A percentile compares a stretch with the other conserved stretches of the same genome.
Evolutionary conservation across 768 basidiomycete species (phyloP).

Genomic region (Hericium coralloides): DNA sequence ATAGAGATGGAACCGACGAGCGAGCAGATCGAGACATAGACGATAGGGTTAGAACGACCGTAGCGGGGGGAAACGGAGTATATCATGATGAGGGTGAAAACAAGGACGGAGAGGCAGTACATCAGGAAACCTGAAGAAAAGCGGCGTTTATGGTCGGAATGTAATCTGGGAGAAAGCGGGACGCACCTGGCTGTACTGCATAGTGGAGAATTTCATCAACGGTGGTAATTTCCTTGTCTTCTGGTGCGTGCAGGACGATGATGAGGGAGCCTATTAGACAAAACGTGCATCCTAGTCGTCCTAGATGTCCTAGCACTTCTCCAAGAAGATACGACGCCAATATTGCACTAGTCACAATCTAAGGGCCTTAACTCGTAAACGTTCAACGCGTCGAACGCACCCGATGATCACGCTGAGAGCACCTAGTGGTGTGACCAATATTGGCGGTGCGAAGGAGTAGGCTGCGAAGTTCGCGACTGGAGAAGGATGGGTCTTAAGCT

Average conservation of each 20-base stretch:
- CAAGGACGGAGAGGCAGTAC: conserved; percentile 80
- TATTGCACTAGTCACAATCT: conserved; percentile 52
- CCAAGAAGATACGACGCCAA: conserved; percentile 89
- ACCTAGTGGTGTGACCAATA: conserved; percentile 97
- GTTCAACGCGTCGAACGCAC: conserved; percentile 35
- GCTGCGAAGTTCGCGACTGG: conserved; percentile 88
- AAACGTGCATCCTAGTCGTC: conserved; percentile 76
- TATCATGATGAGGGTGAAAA: conserved; percentile 82
- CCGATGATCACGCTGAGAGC: conserved; percentile 94
- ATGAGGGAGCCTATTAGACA: conserved; percentile 85
- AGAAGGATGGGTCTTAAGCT: background rate
- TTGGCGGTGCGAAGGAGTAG: conserved; percentile 95
- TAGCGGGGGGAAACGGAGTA: conserved; percentile 76
- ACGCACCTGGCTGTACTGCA: conserved; percentile 85
- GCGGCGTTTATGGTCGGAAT: too few species aligned
- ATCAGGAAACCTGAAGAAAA: conserved; percentile 65
- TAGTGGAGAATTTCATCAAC: conserved; percentile 91
- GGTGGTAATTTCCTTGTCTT: conserved; percentile 86
- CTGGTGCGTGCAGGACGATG: conserved; percentile 94
- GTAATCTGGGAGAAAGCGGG: background rate
- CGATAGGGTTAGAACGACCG: conserved; percentile 80
- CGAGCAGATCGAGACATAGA: conserved; percentile 96
- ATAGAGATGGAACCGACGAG: conserved; percentile 93
- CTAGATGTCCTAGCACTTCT: conserved; percentile 91
- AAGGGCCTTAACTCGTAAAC: background rate